Percentiles rank a stretch among this genome's conserved stretches.
Conservation (phyloP, 1,139 yeast species). For the Nadsonia starkeyi-henricii region DNA sequence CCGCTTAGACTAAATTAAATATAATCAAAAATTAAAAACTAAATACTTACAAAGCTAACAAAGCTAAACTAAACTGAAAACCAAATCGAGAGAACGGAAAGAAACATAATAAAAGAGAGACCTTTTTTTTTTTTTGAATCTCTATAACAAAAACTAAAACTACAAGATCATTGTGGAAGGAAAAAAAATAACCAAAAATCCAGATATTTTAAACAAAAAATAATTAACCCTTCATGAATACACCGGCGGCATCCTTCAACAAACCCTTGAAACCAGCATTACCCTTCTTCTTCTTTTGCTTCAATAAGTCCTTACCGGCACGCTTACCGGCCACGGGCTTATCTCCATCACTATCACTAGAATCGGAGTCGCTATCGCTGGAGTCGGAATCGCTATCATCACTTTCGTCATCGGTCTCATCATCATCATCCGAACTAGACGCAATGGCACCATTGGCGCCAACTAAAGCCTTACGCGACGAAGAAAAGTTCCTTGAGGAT, state of each 20-base stretch:
- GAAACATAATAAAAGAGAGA: too few species aligned
- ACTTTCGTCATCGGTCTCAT: not conserved
- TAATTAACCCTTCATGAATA: not conserved
- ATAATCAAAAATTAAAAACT: too few species aligned
- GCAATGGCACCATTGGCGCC: not conserved
- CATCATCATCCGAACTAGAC: not conserved
- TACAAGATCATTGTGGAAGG: too few species aligned
- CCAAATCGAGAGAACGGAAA: too few species aligned
- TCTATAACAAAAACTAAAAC: too few species aligned
- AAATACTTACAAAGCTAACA: too few species aligned
- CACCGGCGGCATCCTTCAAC: conserved; percentile 9
- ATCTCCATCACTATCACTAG: conserved; percentile 11
- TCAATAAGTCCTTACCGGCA: conserved; percentile 8
- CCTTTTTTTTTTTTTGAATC: too few species aligned
- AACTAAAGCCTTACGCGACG: not conserved
- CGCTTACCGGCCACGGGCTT: conserved; percentile 11
- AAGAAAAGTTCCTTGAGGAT: not conserved
- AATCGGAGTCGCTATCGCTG: conserved; percentile 28
- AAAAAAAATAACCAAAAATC: too few species aligned
- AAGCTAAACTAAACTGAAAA: too few species aligned
- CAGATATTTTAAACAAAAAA: too few species aligned
- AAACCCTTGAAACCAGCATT: conserved; percentile 10
- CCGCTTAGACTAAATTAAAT: too few species aligned
- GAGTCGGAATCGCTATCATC: conserved; percentile 26
- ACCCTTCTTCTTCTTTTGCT: conserved; percentile 8